Base-by-base conservation (phyloP, 169 alveolate species). In the Plasmodium blacklocki region DNA sequence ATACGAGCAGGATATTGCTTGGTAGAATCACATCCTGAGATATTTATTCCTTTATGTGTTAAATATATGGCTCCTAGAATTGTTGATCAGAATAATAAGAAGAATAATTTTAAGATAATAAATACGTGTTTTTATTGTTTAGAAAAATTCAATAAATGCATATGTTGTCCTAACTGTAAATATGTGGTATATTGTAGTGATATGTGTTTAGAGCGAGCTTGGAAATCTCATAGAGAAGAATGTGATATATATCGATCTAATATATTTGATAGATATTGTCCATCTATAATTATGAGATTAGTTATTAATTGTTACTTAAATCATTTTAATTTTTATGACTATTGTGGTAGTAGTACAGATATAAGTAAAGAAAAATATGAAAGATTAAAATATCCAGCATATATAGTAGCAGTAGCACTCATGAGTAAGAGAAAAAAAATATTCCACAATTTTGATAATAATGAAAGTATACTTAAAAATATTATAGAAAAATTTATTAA, bases 201-300 rank as follows among this genome's bases (percentile, higher is more conserved):
- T 2, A 70, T 29, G 14, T 78, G 89, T 64, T 29, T 78, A 15
- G 89, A 78, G 5, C 21, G 67, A 50, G 89, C 78, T 1, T 78
- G 89, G 89, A 78, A 78, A 14, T 78, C 66, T 15, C 89, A 78
- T n/a, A 50, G 89, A 78, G 89, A 78, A 2, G 89, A 78, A 78
- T 78, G 89, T 78, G 89, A 78, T 26, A 70, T 78, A 12, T 59
- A 29, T 58, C 64, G 67, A 58, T 78, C 89, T 0, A 78, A 78
- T 45, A 78, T 78, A 1, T 78, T 78, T 78, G 89, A 78, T 45
- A 78, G 50, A n/a, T 78, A 64, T 11, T 78, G 89, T 12, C 89
- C 89, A 50, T 39, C 89, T 32, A 78, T 78, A 15, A 78, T 67
- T 15, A 78, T 78, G 89, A 67, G 89, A 14, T 50, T 78, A 71